Evolutionary conservation across 1,284 basidiomycete genomes (phyloP).

Genomic region (Anthracocystis walkeri): DNA sequence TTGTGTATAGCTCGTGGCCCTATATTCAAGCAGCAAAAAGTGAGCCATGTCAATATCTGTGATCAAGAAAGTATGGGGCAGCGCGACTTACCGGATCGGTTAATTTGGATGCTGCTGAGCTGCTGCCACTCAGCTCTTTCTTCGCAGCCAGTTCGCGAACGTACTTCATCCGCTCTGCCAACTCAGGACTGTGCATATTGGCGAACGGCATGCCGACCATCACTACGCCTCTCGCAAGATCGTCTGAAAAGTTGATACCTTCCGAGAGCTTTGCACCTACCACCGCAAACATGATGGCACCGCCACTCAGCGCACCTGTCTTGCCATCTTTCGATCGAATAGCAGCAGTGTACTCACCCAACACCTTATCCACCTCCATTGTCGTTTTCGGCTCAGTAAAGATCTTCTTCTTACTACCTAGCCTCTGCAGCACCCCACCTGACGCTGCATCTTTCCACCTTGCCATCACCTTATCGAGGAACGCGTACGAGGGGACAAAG

Average conservation of each 20-base stretch:
- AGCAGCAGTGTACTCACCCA: slow-evolving; percentile 81
- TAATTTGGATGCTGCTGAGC: not conserved
- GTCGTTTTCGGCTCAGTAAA: slow-evolving; percentile 89
- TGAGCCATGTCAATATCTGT: not conserved
- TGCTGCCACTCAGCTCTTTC: not conserved
- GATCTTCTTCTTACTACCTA: slow-evolving; percentile 82
- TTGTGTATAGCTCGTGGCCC: slow-evolving; percentile 65
- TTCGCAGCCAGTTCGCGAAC: slow-evolving; percentile 47
- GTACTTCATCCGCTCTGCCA: slow-evolving; percentile 84
- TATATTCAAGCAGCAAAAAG: not conserved
- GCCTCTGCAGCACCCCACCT: slow-evolving; percentile 75
- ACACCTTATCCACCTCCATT: slow-evolving; percentile 79
- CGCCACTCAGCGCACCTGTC: slow-evolving; percentile 27
- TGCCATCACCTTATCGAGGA: slow-evolving; percentile 78
- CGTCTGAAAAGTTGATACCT: slow-evolving; percentile 89
- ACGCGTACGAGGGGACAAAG: slow-evolving; percentile 92
- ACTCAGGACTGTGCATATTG: slow-evolving; percentile 87
- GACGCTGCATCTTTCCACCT: slow-evolving; percentile 75
- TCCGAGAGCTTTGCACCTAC: slow-evolving; percentile 97
- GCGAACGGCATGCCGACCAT: slow-evolving; percentile 92
- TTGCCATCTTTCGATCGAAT: slow-evolving; percentile 64
- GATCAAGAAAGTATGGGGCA: not conserved
- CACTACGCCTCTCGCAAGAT: slow-evolving; percentile 87
- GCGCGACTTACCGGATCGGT: slow-evolving; percentile 32
- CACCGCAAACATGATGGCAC: slow-evolving; percentile 78